These are phyloP conservation scores for Trifolium repens DNA, from an alignment of 306 rosid species.

Conservation along the genomic window DNA sequence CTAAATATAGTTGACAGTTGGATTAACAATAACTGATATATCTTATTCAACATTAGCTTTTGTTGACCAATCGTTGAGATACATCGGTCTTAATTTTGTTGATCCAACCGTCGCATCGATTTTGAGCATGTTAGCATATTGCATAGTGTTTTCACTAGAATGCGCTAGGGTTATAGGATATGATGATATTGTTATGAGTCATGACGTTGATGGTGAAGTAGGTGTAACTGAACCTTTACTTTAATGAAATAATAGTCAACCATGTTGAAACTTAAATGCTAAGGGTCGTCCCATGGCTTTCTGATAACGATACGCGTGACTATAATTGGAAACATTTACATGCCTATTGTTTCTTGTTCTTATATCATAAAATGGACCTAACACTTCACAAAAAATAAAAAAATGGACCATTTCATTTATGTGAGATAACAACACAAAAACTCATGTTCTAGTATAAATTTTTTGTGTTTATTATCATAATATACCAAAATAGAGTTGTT, in stretches of 20 bases:
- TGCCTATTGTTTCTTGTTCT: background rate
- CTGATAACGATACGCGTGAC: conserved; percentile 40
- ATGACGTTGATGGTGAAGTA: conserved; percentile 61
- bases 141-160: conserved; percentile 26
- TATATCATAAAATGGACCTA: no score
- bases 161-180: conserved; percentile 11
- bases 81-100: no score
- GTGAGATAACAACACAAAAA: background rate
- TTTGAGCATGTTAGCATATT: conserved; percentile 39
- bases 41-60: no score
- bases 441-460: background rate
- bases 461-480: background rate
- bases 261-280: background rate
- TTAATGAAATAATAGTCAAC: conserved; percentile 62
- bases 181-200: background rate
- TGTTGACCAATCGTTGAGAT: no score
- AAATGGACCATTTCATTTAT: conserved; percentile 20
- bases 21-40: no score
- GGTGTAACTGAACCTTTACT: conserved; percentile 53
- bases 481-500: background rate
- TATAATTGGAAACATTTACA: conserved; percentile 37
- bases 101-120: background rate
- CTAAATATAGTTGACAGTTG: no score
- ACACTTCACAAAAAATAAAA: no score
- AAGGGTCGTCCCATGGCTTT: conserved; percentile 5